phyloP scores from a whole-genome alignment of 1,284 basidiomycete genomes.

The Papiliotrema flavescens region DNA sequence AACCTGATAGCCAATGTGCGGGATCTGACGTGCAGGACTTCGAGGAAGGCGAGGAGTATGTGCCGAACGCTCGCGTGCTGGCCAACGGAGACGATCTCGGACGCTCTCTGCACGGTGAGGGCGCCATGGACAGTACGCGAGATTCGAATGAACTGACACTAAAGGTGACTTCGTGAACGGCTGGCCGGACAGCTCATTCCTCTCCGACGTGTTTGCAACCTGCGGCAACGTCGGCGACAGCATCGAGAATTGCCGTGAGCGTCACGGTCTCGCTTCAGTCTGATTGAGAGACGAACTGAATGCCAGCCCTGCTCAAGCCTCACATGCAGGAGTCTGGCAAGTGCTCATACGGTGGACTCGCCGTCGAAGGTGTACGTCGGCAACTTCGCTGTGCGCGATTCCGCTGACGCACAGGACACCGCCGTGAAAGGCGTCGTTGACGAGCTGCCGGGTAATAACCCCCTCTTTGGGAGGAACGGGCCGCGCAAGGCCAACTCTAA shows the following conservation, averaged over 20 bases:
- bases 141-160: background rate
- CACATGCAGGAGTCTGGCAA: conserved; percentile 5
- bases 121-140: background rate
- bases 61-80: conserved; percentile 8
- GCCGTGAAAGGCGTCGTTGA: conserved; percentile 8
- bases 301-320: conserved; percentile 9
- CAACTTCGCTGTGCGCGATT: background rate
- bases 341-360: conserved; percentile 8
- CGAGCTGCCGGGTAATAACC: conserved; percentile 26
- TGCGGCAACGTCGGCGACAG: conserved; percentile 14
- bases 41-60: conserved; percentile 1
- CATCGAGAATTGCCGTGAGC: conserved; percentile 14
- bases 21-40: background rate
- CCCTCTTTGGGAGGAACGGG: conserved; percentile 9
- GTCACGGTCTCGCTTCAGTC: too few relatives aligned
- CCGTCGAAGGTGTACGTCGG: conserved; percentile 26
- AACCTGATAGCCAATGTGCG: background rate
- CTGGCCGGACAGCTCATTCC: conserved; percentile 23
- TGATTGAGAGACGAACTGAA: too few relatives aligned
- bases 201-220: conserved; percentile 16
- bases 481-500: conserved; percentile 1
- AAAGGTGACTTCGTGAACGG: conserved; percentile 25
- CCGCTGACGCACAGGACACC: conserved; percentile 8
- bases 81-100: conserved; percentile 24
- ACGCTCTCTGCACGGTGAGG: conserved; percentile 21